Evolutionary conservation across 345 rosid species (phyloP).

Genomic region (Rhizophora apiculata): DNA sequence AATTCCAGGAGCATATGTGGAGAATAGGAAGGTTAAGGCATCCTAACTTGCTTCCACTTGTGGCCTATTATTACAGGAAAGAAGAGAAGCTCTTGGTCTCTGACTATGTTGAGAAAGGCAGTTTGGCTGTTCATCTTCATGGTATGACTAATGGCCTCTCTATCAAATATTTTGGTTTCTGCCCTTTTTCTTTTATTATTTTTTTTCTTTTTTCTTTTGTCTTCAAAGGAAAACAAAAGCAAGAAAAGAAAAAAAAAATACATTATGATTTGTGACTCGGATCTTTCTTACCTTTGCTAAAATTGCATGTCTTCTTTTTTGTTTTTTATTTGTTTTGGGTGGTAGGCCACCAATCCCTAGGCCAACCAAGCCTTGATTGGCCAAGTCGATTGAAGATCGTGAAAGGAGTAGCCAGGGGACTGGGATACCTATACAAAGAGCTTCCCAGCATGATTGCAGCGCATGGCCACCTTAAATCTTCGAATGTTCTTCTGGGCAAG

Average conservation of each 20-base stretch:
- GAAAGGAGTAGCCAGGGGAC: constrained; percentile 73
- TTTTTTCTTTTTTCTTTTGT: neutral
- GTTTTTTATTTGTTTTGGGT: neutral
- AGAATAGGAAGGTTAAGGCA: constrained; percentile 69
- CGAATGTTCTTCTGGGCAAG: constrained; percentile 60
- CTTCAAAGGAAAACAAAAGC: neutral
- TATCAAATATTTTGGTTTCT: too few species aligned
- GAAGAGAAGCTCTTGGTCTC: constrained; percentile 80
- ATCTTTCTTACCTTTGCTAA: too few species aligned
- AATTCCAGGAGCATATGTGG: constrained; percentile 83
- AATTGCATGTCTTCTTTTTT: too few species aligned
- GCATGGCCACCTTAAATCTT: constrained; percentile 91
- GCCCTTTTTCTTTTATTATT: neutral
- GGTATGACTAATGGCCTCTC: constrained; percentile 37
- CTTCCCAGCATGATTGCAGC: constrained; percentile 69
- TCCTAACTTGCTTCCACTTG: constrained; percentile 67
- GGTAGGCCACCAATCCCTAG: constrained; percentile 47
- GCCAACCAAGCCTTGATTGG: constrained; percentile 66
- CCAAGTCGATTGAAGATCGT: constrained; percentile 58
- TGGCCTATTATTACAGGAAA: constrained; percentile 77
- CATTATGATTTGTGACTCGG: too few species aligned
- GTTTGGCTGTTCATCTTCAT: constrained; percentile 80
- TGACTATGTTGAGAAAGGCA: constrained; percentile 54
- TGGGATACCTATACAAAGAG: constrained; percentile 55
- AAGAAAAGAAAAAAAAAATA: too few species aligned